Conservation (phyloP, 768 basidiomycete genomes). For the Pleurotus djamor region DNA sequence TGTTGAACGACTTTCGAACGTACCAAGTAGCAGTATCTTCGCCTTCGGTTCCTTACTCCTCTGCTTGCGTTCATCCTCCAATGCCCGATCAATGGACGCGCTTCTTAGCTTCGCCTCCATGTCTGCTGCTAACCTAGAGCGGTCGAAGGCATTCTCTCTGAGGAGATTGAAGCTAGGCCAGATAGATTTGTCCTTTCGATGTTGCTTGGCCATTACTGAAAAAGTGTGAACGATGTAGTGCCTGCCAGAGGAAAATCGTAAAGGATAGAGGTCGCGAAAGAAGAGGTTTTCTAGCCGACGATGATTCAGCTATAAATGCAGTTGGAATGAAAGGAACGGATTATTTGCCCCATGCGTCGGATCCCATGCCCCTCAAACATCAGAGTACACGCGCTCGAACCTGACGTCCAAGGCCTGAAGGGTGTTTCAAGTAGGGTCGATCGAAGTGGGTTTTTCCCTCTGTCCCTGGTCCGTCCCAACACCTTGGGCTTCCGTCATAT, state of each 20-base stretch:
- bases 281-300: background rate
- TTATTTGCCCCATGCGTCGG: background rate
- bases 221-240: background rate
- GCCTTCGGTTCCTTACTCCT: conserved; percentile 33
- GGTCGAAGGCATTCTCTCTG: conserved; percentile 40
- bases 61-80: conserved; percentile 44
- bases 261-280: too few species aligned
- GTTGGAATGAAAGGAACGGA: background rate
- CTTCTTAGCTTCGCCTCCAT: conserved; percentile 49
- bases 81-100: conserved; percentile 53
- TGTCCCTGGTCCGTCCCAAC: background rate
- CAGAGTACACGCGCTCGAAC: background rate
- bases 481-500: background rate
- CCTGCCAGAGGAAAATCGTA: too few species aligned
- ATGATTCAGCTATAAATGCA: background rate
- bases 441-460: background rate
- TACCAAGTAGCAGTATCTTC: conserved; percentile 59
- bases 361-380: background rate
- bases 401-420: background rate
- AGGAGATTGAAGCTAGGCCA: conserved; percentile 1
- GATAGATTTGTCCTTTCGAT: conserved; percentile 4
- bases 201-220: background rate
- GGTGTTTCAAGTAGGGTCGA: background rate
- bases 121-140: conserved; percentile 38
- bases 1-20: conserved; percentile 14